These are phyloP conservation scores for Leptomonas pyrrhocoris DNA, from an alignment of 208 protist genomes.

Conservation along the genomic window DNA sequence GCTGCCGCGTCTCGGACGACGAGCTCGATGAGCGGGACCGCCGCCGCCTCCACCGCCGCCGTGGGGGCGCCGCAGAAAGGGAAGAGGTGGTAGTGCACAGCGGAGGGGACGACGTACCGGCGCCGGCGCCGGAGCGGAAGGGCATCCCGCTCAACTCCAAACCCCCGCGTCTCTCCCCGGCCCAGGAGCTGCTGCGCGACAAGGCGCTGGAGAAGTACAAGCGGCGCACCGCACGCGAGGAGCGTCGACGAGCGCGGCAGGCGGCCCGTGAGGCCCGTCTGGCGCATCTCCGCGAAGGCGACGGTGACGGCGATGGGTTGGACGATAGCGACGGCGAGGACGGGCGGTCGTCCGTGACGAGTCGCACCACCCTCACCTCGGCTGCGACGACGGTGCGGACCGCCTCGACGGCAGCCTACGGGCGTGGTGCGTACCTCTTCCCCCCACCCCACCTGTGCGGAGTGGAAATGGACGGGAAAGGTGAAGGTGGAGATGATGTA, in stretches of 20 bases:
- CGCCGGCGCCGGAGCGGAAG: constrained; percentile 17
- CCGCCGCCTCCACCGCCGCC: neutral
- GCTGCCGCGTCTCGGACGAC: constrained; percentile 9
- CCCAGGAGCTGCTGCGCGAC: constrained; percentile 33
- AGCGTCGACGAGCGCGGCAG: constrained; percentile 19
- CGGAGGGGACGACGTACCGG: neutral
- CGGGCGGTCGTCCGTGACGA: constrained; percentile 29
- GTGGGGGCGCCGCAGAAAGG: too few relatives aligned
- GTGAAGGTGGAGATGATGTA: constrained; percentile 12
- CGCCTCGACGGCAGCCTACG: constrained; percentile 37
- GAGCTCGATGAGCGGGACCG: neutral
- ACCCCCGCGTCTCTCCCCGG: constrained; percentile 29
- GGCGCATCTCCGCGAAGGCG: constrained; percentile 11
- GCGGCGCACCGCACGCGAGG: constrained; percentile 26
- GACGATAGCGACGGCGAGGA: neutral
- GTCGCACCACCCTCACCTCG: constrained; percentile 24
- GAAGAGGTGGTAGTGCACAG: neutral
- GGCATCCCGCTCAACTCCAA: constrained; percentile 47
- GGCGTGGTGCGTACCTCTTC: constrained; percentile 33
- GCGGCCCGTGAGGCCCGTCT: constrained; percentile 14
- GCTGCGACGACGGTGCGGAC: constrained; percentile 23
- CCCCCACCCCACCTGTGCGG: constrained; percentile 4
- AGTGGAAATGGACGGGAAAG: constrained; percentile 17
- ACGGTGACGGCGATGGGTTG: neutral
- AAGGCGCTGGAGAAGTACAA: constrained; percentile 39